phyloP scores from a whole-genome alignment of 768 basidiomycete species.

The Sistotremastrum niveocremeum region DNA sequence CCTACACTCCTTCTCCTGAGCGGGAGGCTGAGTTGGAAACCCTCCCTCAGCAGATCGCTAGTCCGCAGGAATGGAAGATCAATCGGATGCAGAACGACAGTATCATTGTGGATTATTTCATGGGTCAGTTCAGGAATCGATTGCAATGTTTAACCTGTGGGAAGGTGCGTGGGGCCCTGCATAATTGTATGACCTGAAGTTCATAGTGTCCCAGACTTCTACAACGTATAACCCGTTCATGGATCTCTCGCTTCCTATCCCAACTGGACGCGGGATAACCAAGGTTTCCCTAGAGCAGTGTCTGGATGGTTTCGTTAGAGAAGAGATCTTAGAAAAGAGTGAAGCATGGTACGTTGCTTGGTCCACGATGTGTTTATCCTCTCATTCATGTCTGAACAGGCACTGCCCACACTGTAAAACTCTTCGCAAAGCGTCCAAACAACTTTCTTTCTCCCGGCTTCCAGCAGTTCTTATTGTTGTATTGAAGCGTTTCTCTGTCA shows the following conservation, averaged over 20 bases:
- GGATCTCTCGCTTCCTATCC: constrained; percentile 85
- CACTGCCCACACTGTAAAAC: constrained; percentile 91
- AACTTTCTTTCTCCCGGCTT: constrained; percentile 78
- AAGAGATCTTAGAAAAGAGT: constrained; percentile 81
- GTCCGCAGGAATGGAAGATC: constrained; percentile 84
- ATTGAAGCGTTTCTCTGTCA: constrained; percentile 82
- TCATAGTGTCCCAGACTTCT: constrained; percentile 51
- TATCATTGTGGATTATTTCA: constrained; percentile 92
- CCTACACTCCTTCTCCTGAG: constrained; percentile 51
- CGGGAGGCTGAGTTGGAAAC: constrained; percentile 82
- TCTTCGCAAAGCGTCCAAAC: constrained; percentile 75
- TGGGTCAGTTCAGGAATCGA: constrained; percentile 89
- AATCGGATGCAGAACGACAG: constrained; percentile 88
- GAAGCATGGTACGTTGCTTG: constrained; percentile 69
- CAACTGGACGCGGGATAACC: constrained; percentile 38
- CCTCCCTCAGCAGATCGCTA: constrained; percentile 75
- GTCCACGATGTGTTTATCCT: background rate
- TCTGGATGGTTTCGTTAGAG: constrained; percentile 80
- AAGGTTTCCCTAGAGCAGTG: constrained; percentile 67
- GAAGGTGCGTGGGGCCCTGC: constrained; percentile 40
- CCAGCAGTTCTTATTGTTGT: constrained; percentile 90
- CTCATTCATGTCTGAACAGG: constrained; percentile 31
- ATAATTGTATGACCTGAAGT: constrained; percentile 7
- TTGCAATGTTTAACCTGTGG: constrained; percentile 83
- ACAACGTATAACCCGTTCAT: constrained; percentile 97